A percentile compares a stretch with the other conserved stretches of the same genome.
Conservation (phyloP, 208 protist genomes). For the Trypanosoma lewisi region DNA sequence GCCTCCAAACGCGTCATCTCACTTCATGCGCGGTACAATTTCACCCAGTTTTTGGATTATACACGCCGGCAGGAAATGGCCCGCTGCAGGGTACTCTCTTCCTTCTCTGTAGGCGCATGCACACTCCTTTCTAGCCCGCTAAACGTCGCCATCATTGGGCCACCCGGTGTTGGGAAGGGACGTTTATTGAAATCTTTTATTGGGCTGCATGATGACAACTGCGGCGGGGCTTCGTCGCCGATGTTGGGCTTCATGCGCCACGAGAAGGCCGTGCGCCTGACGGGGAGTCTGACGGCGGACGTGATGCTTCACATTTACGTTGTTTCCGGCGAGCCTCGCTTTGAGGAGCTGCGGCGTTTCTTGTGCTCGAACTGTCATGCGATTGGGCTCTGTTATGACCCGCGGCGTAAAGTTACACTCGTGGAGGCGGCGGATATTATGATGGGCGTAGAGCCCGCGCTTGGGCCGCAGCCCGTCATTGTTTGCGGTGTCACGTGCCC, state of each 20-base stretch:
- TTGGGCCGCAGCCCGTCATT: constrained; percentile 79
- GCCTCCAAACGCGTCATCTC: constrained; percentile 80
- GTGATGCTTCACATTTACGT: constrained; percentile 73
- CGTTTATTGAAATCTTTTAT: constrained; percentile 44
- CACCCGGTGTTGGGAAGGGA: constrained; percentile 73
- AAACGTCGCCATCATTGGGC: constrained; percentile 73
- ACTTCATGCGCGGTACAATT: constrained; percentile 84
- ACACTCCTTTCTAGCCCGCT: constrained; percentile 71
- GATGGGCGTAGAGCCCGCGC: constrained; percentile 56
- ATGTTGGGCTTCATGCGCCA: constrained; percentile 64
- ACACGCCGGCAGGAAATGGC: constrained; percentile 71
- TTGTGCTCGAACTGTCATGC: constrained; percentile 73
- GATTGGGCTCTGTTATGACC: constrained; percentile 80
- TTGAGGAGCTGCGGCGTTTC: constrained; percentile 70
- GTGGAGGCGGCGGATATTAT: constrained; percentile 83
- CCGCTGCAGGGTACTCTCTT: constrained; percentile 70
- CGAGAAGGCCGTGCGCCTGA: constrained; percentile 37
- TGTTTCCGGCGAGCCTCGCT: constrained; percentile 60
- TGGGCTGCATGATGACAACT: constrained; percentile 3
- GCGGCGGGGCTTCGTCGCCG: constrained; percentile 21
- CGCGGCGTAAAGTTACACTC: constrained; percentile 60
- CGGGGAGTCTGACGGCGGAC: constrained; percentile 47
- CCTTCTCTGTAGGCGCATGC: constrained; percentile 63
- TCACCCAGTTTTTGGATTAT: constrained; percentile 88
- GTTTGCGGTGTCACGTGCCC: constrained; percentile 62